phyloP scores from a whole-genome alignment of 306 rosid genomes.

The Purshia tridentata region DNA sequence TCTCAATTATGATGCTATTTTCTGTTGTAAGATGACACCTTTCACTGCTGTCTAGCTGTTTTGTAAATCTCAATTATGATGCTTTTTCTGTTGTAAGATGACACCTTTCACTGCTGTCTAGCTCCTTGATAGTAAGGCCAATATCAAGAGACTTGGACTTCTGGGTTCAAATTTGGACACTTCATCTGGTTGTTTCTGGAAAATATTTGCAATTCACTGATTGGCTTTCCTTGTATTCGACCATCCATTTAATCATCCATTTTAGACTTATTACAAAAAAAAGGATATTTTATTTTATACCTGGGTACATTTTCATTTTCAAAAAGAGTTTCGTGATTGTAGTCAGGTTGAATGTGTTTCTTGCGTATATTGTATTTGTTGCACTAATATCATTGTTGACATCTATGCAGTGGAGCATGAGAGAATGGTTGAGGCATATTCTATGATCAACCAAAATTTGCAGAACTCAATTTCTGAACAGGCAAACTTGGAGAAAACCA shows the following conservation, averaged over 20 bases:
- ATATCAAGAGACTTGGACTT: background rate
- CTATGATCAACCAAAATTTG: constrained; percentile 71
- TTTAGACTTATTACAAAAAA: background rate
- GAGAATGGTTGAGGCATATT: constrained; percentile 79
- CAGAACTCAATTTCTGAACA: constrained; percentile 60
- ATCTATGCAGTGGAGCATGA: constrained; percentile 79
- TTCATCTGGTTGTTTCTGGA: constrained; percentile 7
- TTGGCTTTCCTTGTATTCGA: background rate
- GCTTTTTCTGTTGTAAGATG: background rate
- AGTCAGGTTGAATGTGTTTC: constrained; percentile 20
- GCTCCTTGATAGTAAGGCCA: background rate
- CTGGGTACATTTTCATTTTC: background rate
- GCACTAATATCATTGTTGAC: constrained; percentile 13
- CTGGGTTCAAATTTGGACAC: background rate
- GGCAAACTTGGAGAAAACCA: constrained; percentile 60
- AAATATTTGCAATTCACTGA: constrained; percentile 8
- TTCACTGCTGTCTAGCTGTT: background rate
- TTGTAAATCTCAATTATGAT: background rate
- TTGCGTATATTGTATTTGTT: constrained; percentile 8
- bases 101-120: background rate
- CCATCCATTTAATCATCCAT: background rate
- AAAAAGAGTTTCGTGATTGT: background rate
- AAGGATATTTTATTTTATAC: background rate
- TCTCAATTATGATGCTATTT: background rate
- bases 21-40: background rate